Base-by-base conservation (phyloP, 805 yeast species). In the Lipomyces chichibuensis region DNA sequence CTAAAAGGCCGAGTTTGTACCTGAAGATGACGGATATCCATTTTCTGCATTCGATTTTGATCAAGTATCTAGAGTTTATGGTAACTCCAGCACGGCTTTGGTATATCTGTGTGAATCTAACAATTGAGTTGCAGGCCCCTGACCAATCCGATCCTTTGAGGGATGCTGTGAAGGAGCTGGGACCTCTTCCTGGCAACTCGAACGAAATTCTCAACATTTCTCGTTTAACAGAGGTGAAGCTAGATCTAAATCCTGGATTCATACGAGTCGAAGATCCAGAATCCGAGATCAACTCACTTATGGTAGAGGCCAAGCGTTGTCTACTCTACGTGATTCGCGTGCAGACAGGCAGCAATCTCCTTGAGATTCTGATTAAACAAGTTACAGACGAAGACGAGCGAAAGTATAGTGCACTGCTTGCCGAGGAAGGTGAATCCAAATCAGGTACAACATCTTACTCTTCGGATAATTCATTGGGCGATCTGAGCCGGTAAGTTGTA, bases 291-390 rank as follows among this genome's bases (percentile, higher is more conserved):
- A 84, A 84, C 62, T 80, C 89, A 5, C 78, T 91, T 37, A 80
- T 88, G 73, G 84, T 91, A 62, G 92, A 91, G 74, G 92, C 90
- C 0, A 94, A 94, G 76, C 81, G 97, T 69, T 89, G 92, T 71
- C 79, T 93, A n/a, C 79, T 89, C 17, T 92, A 92, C 74, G 86
- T 94, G 74, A 86, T 93, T 69, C 87, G 92, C 71, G 90, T 95
- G 5, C 98, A 95, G 80, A 83, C 80, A 58, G 87, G 87, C 32
- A 80, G 84, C 1, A 88, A 87, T 69, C 81, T 94, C 57, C 83
- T 88, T 63, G 94, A 90, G 60, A 78, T 91, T 63, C 77, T 92
- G 60, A 82, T 90, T 9, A 84, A 88, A 3, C 89, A 89, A 2
- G 91, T 90, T 37, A 80, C 82, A 49, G 85, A 88, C 0, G 82